Percentiles rank a stretch among this genome's conserved stretches.
These are phyloP conservation scores for Lyophyllum decastes DNA, from an alignment of 768 basidiomycete species.

Conservation along the genomic window DNA sequence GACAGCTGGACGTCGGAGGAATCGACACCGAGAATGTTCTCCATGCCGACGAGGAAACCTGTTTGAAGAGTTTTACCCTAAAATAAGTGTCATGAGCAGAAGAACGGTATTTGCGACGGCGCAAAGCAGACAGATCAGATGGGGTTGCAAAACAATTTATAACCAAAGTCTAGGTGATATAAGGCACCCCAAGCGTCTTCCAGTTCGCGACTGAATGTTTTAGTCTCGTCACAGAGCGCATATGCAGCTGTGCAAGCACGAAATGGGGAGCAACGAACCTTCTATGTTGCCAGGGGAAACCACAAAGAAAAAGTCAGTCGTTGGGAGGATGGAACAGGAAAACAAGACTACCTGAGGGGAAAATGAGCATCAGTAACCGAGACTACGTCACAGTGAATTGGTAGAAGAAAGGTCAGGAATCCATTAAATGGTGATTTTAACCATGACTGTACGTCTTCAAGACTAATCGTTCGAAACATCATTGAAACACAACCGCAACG, in stretches of 20 bases:
- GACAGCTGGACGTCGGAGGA: constrained; percentile 16
- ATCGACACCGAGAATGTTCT: constrained; percentile 63
- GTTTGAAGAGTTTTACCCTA: constrained; percentile 74
- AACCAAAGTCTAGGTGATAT: constrained; percentile 64
- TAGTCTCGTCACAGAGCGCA: constrained; percentile 48
- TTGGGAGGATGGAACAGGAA: not conserved
- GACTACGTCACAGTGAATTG: constrained; percentile 8
- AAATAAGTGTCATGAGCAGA: constrained; percentile 1
- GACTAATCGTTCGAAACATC: constrained; percentile 91
- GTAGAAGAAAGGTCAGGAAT: constrained; percentile 22
- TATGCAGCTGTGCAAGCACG: not conserved
- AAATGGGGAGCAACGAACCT: constrained; percentile 36
- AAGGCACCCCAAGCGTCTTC: constrained; percentile 63
- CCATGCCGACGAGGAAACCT: constrained; percentile 83
- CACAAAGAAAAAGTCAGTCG: constrained; percentile 16
- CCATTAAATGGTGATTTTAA: constrained; percentile 46
- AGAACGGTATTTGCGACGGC: constrained; percentile 2
- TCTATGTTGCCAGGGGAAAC: constrained; percentile 25
- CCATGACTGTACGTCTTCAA: constrained; percentile 78
- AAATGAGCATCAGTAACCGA: constrained; percentile 16
- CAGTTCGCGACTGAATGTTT: constrained; percentile 68
- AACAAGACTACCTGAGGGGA: constrained; percentile 21
- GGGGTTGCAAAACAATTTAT: constrained; percentile 62
- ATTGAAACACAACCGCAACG: constrained; percentile 18
- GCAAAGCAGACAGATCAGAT: constrained; percentile 47